Base-by-base conservation (phyloP, 208 protist genomes). In the Plasmodiophora brassicae region DNA sequence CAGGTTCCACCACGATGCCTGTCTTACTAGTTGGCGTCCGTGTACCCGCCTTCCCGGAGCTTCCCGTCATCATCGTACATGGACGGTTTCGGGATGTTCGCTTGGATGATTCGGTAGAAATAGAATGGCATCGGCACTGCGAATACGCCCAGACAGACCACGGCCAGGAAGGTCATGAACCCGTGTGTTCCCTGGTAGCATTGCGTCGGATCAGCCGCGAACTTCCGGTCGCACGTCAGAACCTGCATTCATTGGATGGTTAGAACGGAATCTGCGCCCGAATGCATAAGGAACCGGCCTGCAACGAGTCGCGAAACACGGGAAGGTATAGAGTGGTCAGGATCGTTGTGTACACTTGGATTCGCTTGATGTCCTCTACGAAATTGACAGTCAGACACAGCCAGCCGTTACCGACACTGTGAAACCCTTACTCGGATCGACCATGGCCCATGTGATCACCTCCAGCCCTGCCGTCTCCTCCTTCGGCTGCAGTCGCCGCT, bases 291-390 rank as follows among this genome's bases (percentile, higher is more conserved):
- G n/a, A 44, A 8, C n/a, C 5, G 20, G n/a, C 65, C 65, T 78
- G 65, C n/a, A 32, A 14, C 5, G 41, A n/a, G n/a, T 78, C 65
- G 32, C 65, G 5, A 78, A 32, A 5, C 5, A 78, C 65, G 41
- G 65, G 65, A 5, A 78, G 65, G n/a, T 44, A 78, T 32, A 78
- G 65, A 32, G 65, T 78, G 5, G 65, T 78, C 65, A 78, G n/a
- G 5, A 78, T 78, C 5, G n/a, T 36, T 5, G 65, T 78, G 14
- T 44, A 78, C 20, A 78, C 41, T 78, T 38, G 10, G 41, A 78
- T 78, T 78, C n/a, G 65, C 14, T 78, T 78, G 10, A 44, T 78
- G n/a, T 78, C 65, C 5, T 5, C 65, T 78, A 44, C 14, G 20
- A n/a, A n/a, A n/a, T n/a, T n/a, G n/a, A n/a, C n/a, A n/a, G n/a